Base-by-base conservation (phyloP, 2,329 filamentous ascomycete genomes). In the Penicillium sp. region DNA sequence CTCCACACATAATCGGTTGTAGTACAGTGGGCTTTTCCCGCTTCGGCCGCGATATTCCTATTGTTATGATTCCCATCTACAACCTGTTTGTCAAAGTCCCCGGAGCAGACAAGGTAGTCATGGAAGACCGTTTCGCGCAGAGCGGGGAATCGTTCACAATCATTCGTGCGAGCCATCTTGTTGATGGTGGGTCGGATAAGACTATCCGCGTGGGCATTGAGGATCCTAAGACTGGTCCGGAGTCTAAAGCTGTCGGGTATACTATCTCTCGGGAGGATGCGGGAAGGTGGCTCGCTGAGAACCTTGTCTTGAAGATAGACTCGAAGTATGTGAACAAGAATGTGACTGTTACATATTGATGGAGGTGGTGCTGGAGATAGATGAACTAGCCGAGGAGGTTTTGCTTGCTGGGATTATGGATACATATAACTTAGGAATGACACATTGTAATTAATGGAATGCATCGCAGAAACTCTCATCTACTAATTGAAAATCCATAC, bases 31-130 rank as follows among this genome's bases (percentile, higher is more conserved):
- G 72, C 13, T 61, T 75, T 31, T 67, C 65, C 15, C 64, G 62
- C 5, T 64, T 65, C 21, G 65, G 64, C 17, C 70, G 70, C 19
- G 71, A 74, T 55, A 64, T 72, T 21, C 75, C 74, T 0, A 52
- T 69, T 5, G 61, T 62, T 6, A 66, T 76, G 59, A 58, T 63
- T 9, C 70, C 72, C 2, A 25, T 76, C 33, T 77, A 76, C 47
- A 61, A 68, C 19, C 68, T 62, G 57, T 33, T 70, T 36, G 65
- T 71, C 57, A 66, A 65, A 51, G 68, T 61, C n/a, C 68, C 67
- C 23, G 68, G 81, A 58, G 70, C 65, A 21, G 75, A 77, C 56
- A 77, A 77, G 67, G 62, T 57, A 55, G 61, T 66, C 5, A 77
- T 72, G 66, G 71, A 75, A 53, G 53, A 31, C 35, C 64, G 10